These are phyloP conservation scores for Phytophthora citrophthora DNA, from an alignment of 352 stramenopile genomes.

Conservation along the genomic window DNA sequence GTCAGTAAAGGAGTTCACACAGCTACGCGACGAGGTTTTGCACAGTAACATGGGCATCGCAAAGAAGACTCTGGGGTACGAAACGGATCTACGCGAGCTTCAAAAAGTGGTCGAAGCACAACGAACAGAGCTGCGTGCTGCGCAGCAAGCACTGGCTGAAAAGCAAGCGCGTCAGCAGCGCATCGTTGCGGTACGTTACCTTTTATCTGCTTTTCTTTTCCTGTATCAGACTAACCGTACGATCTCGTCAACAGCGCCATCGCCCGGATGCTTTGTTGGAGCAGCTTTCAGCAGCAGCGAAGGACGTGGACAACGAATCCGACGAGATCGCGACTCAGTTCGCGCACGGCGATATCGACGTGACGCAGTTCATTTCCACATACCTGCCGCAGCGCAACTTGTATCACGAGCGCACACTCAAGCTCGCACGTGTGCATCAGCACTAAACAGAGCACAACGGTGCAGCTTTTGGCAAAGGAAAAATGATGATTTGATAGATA, in stretches of 20 bases:
- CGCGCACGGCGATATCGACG: constrained; percentile 74
- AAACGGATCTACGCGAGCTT: constrained; percentile 54
- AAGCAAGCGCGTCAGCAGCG: constrained; percentile 78
- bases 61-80: constrained; percentile 68
- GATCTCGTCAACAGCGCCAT: constrained; percentile 47
- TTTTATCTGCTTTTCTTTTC: neutral
- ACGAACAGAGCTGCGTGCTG: constrained; percentile 48
- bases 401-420: constrained; percentile 81
- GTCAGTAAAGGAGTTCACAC: constrained; percentile 70
- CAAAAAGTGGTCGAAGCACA: constrained; percentile 61
- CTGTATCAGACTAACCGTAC: constrained; percentile 1
- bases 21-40: constrained; percentile 78
- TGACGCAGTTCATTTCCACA: constrained; percentile 64
- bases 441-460: constrained; percentile 34
- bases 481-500: constrained; percentile 27
- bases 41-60: constrained; percentile 81
- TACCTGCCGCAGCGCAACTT: constrained; percentile 73
- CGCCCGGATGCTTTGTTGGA: constrained; percentile 76
- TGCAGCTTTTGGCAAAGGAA: constrained; percentile 1
- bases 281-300: constrained; percentile 65
- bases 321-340: constrained; percentile 81
- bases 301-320: constrained; percentile 65
- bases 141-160: constrained; percentile 64
- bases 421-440: constrained; percentile 72
- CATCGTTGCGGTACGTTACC: constrained; percentile 59